A percentile compares a stretch with the other conserved stretches of the same genome.
Evolutionary conservation across 192 early-diverging fungal genomes (phyloP).

Genomic region (Coemansia sp.): DNA sequence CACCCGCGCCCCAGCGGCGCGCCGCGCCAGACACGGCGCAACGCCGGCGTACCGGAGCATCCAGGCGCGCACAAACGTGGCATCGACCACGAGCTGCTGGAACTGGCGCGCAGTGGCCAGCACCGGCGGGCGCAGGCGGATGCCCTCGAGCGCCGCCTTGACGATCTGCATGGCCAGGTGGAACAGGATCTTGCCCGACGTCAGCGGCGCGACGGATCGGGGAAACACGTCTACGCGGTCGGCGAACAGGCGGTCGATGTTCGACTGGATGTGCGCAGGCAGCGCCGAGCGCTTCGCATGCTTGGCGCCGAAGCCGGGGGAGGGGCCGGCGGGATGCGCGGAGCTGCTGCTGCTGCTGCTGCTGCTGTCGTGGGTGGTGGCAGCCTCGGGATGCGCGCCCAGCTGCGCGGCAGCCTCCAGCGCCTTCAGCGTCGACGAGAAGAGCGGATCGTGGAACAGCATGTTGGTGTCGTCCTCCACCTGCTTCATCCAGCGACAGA

Average conservation of each 20-base stretch:
- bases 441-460: slow-evolving; percentile 48
- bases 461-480: slow-evolving; percentile 50
- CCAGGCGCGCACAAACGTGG: slow-evolving; percentile 44
- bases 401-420: slow-evolving; percentile 12
- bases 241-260: slow-evolving; percentile 56
- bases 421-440: slow-evolving; percentile 32
- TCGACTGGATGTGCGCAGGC: slow-evolving; percentile 48
- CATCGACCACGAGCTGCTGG: slow-evolving; percentile 38
- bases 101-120: slow-evolving; percentile 13
- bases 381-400: background rate
- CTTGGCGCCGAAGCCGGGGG: background rate
- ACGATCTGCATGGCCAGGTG: slow-evolving; percentile 47
- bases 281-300: background rate
- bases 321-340: background rate
- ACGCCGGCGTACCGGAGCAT: slow-evolving; percentile 46
- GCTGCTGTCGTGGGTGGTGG: slow-evolving; percentile 6
- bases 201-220: slow-evolving; percentile 17
- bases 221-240: slow-evolving; percentile 54
- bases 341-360: background rate
- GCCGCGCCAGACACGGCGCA: slow-evolving; percentile 15
- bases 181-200: slow-evolving; percentile 40
- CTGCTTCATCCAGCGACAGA: slow-evolving; percentile 48
- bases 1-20: background rate
- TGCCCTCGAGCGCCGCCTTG: slow-evolving; percentile 39
- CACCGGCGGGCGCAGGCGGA: slow-evolving; percentile 25